Base-by-base conservation (phyloP, 352 stramenopile species). In the Pythium rishiriense region DNA sequence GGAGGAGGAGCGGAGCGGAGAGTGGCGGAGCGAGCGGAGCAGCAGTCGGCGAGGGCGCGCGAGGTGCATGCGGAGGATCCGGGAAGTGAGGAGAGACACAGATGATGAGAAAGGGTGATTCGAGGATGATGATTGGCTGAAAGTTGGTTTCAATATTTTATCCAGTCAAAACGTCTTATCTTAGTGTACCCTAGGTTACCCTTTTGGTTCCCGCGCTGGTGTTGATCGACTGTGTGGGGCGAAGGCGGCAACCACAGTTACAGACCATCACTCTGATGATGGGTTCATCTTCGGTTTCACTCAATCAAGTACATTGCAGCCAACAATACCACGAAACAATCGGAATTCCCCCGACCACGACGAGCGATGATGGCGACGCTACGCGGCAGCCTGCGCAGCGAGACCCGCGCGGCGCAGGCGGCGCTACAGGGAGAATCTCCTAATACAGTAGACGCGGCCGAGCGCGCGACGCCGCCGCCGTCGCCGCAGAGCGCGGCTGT, bases 331-430 rank as follows among this genome's bases (percentile, higher is more conserved):
- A 26, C 22, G 50, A 60, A 61, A 55, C 60, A 61, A 22, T 58
- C 42, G 62, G 62, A 62, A 63, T 63, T 69, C 55, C 4, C 0
- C 17, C 12, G n/a, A n/a, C n/a, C n/a, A n/a, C n/a, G n/a, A 45
- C 31, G 19, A 1, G 12, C 21, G 25, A 15, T 39, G 1, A 67
- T 70, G 49, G 54, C 51, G 0, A 49, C 41, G 43, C n/a, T n/a
- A n/a, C 66, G 60, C 29, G 66, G 66, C 2, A 59, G 53, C 42
- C 66, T 73, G 19, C 66, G 66, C 42, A 73, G 66, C 43, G 66
- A 73, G 49, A 73, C 66, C 25, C 49, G 54, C 22, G 66, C 66
- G 24, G 42, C 66, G 55, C 26, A 28, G 19, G 57, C 51, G 26
- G 59, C 60, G 55, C 59, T 73, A 22, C 59, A 50, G 19, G 66